A percentile compares a stretch with the other conserved stretches of the same genome.
phyloP scores from a whole-genome alignment of 768 basidiomycete species.

The Trametes villosa region DNA sequence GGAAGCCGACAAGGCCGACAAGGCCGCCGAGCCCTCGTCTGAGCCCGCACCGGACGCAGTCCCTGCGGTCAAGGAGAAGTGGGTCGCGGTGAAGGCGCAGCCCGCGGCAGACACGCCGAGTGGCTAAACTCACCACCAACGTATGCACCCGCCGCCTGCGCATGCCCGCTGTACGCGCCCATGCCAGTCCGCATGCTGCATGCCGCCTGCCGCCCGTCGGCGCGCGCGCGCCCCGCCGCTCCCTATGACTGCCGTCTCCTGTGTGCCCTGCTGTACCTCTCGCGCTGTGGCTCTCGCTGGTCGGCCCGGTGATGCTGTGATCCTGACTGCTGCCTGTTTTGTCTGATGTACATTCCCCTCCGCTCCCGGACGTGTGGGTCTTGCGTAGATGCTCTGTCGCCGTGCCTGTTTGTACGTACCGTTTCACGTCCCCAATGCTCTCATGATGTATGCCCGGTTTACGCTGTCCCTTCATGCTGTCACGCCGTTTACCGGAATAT shows the following conservation, averaged over 20 bases:
- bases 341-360: constrained; percentile 4
- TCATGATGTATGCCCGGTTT: constrained; percentile 5
- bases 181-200: not conserved
- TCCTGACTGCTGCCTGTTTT: not conserved
- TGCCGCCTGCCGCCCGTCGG: not conserved
- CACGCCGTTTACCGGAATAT: not conserved
- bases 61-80: constrained; percentile 58
- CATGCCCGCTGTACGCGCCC: too few relatives aligned
- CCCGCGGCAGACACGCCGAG: constrained; percentile 6
- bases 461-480: not conserved
- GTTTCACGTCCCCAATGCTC: not conserved
- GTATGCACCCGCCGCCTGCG: not conserved
- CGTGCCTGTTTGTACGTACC: constrained; percentile 11
- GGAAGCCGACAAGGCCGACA: constrained; percentile 50
- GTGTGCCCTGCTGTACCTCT: constrained; percentile 15
- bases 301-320: constrained; percentile 12
- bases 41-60: constrained; percentile 32
- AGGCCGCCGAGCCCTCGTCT: constrained; percentile 5
- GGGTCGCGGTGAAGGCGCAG: constrained; percentile 74
- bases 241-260: not conserved
- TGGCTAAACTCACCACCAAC: not conserved
- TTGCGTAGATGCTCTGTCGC: constrained; percentile 7
- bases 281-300: constrained; percentile 15
- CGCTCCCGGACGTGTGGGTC: not conserved
- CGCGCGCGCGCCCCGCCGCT: not conserved